These are phyloP conservation scores for Microcyclospora tardicrescens DNA, from an alignment of 2,329 filamentous ascomycete genomes.

Conservation along the genomic window DNA sequence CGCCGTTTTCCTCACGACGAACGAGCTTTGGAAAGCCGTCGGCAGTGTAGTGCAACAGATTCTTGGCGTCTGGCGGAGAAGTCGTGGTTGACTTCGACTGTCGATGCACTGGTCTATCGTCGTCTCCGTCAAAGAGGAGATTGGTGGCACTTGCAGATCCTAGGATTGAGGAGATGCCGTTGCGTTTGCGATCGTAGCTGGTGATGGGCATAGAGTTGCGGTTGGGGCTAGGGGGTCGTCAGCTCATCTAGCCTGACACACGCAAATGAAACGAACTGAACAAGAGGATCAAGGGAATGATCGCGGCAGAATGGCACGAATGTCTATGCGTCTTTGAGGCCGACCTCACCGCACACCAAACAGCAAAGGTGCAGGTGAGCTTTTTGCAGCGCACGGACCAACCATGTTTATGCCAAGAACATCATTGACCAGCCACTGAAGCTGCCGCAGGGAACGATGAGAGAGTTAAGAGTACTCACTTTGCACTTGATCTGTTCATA, in stretches of 20 bases:
- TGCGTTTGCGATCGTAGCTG: slow-evolving; percentile 53
- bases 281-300: no score
- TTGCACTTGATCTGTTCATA: slow-evolving; percentile 60
- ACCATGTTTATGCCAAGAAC: not conserved
- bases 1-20: slow-evolving; percentile 45
- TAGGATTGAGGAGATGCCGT: slow-evolving; percentile 42
- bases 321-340: no score
- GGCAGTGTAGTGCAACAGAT: slow-evolving; percentile 58
- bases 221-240: slow-evolving; percentile 48
- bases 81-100: slow-evolving; percentile 23
- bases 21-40: slow-evolving; percentile 80
- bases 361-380: slow-evolving; percentile 2
- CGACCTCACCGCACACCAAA: not conserved
- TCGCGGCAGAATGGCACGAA: no score
- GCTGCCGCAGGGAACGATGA: not conserved
- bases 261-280: no score
- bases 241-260: slow-evolving; percentile 2
- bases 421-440: not conserved
- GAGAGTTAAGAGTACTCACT: slow-evolving; percentile 49
- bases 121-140: slow-evolving; percentile 69
- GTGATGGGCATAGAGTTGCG: slow-evolving; percentile 91
- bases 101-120: slow-evolving; percentile 34
- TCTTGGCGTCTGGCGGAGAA: slow-evolving; percentile 53
- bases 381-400: not conserved
- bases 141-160: slow-evolving; percentile 76